A percentile compares a stretch with the other conserved stretches of the same genome.
Evolutionary conservation across 208 protist species (phyloP).

Genomic region (Crithidia bombi): DNA sequence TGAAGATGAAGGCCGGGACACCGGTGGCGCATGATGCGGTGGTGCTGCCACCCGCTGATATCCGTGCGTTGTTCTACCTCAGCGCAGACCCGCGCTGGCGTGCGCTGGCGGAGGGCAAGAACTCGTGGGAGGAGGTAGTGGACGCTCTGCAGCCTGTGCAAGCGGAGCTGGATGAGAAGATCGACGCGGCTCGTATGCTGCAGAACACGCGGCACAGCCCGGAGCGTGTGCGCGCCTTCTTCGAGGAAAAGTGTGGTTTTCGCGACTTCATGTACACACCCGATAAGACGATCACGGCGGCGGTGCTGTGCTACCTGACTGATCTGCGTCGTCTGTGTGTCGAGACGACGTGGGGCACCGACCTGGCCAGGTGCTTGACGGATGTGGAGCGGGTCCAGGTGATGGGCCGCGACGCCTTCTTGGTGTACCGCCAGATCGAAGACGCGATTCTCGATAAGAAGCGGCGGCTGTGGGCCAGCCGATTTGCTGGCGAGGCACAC

Average conservation of each 20-base stretch:
- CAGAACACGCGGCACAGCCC: conserved; percentile 79
- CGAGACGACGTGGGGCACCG: conserved; percentile 74
- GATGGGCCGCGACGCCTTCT: conserved; percentile 76
- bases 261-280: conserved; percentile 88
- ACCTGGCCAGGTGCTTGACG: conserved; percentile 65
- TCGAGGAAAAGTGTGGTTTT: conserved; percentile 92
- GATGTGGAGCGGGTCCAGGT: conserved; percentile 71
- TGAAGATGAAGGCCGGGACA: conserved; percentile 53
- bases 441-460: conserved; percentile 83
- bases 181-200: conserved; percentile 83
- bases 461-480: conserved; percentile 76
- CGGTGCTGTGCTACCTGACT: conserved; percentile 75
- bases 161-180: conserved; percentile 67
- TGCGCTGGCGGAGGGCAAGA: conserved; percentile 30
- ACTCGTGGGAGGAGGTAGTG: conserved; percentile 72
- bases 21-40: conserved; percentile 44
- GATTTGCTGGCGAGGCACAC: conserved; percentile 84
- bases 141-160: conserved; percentile 49
- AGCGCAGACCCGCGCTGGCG: conserved; percentile 52
- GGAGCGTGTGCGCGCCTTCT: conserved; percentile 78
- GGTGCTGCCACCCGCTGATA: conserved; percentile 58
- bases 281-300: conserved; percentile 86
- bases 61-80: conserved; percentile 84
- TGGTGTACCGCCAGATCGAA: conserved; percentile 82
- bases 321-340: conserved; percentile 74